phyloP scores from a whole-genome alignment of 139 green algal genomes.

The Chlorella sp. region DNA sequence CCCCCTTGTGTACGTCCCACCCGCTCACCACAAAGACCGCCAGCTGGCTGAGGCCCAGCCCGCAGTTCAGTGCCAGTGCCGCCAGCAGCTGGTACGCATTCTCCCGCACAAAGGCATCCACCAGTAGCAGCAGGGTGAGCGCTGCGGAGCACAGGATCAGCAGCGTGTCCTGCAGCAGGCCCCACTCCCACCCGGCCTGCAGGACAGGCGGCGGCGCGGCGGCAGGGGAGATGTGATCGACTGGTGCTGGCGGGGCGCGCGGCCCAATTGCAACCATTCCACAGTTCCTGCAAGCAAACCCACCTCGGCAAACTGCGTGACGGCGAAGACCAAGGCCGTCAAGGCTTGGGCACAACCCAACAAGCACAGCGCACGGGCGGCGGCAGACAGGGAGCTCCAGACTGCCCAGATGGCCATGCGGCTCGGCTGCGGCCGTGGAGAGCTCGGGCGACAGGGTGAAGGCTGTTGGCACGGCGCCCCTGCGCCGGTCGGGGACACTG shows the following conservation, averaged over 20 bases:
- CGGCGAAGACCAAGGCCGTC: neutral
- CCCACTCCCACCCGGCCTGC: neutral
- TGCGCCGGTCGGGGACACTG: too few species aligned
- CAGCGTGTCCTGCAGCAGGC: slow-evolving; percentile 18
- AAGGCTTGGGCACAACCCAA: neutral
- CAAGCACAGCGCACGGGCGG: neutral
- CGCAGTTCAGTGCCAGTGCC: slow-evolving; percentile 8
- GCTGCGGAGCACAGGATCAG: slow-evolving; percentile 36
- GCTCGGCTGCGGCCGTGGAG: too few species aligned
- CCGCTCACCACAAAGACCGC: slow-evolving; percentile 19
- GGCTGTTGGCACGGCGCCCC: too few species aligned
- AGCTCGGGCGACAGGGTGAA: too few species aligned
- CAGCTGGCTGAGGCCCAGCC: slow-evolving; percentile 7
- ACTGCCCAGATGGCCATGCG: neutral
- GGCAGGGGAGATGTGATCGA: neutral
- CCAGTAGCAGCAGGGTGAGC: slow-evolving; percentile 32
- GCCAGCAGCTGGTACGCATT: slow-evolving; percentile 49
- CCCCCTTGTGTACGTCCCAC: too few species aligned
- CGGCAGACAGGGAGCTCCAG: neutral
- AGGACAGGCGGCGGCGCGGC: neutral
- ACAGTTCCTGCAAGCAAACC: neutral
- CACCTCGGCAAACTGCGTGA: neutral
- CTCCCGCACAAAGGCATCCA: slow-evolving; percentile 40
- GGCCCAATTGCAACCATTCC: neutral
- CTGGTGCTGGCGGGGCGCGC: neutral